These are phyloP conservation scores for Aspergillus cejpii DNA, from an alignment of 2,329 filamentous ascomycete genomes.

Conservation along the genomic window DNA sequence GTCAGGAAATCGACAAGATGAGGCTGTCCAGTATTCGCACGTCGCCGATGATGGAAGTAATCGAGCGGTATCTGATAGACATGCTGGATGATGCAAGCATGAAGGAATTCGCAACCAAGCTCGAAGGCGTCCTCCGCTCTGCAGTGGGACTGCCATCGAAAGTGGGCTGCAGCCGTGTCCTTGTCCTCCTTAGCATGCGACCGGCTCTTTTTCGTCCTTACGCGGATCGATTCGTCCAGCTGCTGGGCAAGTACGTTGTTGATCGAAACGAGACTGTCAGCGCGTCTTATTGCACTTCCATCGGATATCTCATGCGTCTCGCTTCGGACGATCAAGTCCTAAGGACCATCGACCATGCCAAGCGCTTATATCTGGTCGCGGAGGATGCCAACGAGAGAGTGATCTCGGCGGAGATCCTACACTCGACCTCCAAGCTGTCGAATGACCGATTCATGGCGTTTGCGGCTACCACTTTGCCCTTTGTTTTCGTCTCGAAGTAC, in stretches of 20 bases:
- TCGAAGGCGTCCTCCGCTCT: conserved; percentile 74
- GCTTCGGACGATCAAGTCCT: conserved; percentile 55
- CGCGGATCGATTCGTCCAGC: conserved; percentile 66
- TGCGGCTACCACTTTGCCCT: conserved; percentile 69
- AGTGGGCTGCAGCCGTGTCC: conserved; percentile 77
- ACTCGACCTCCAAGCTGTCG: conserved; percentile 76
- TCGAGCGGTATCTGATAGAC: conserved; percentile 74
- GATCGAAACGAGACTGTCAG: conserved; percentile 93
- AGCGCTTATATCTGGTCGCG: conserved; percentile 70
- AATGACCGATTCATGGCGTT: conserved; percentile 80
- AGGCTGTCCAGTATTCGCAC: conserved; percentile 72
- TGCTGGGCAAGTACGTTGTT: conserved; percentile 73
- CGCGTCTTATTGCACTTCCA: conserved; percentile 75
- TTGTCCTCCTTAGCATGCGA: conserved; percentile 77
- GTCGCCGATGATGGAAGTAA: conserved; percentile 86
- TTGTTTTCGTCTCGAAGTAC: conserved; percentile 80
- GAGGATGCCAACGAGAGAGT: conserved; percentile 70
- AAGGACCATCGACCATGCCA: conserved; percentile 49
- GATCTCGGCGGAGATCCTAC: conserved; percentile 73
- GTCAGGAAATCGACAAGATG: conserved; percentile 84
- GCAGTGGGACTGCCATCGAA: conserved; percentile 91
- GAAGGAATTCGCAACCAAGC: conserved; percentile 60
- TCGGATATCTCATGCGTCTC: conserved; percentile 72
- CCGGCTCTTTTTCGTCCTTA: conserved; percentile 67
- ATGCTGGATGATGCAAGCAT: conserved; percentile 74